These are phyloP conservation scores for Syncephalastrum monosporum DNA, from an alignment of 371 early-diverging fungal species.

Conservation along the genomic window DNA sequence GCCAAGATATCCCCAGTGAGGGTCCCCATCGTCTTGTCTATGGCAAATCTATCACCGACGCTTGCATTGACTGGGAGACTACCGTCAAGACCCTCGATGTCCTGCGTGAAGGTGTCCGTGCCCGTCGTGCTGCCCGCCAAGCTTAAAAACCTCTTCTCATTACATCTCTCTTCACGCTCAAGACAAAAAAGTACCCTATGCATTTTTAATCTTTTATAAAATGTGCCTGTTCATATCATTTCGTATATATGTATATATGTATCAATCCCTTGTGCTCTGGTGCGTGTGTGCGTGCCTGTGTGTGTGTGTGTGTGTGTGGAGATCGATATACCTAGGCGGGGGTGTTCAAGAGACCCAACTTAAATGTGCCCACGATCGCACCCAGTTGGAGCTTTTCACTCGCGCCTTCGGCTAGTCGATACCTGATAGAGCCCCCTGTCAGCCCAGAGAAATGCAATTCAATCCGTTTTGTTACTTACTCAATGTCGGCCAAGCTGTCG, in stretches of 20 bases:
- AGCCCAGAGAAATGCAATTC: background rate
- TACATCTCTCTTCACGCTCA: too few relatives aligned
- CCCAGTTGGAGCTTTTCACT: constrained; percentile 82
- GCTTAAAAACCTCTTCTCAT: background rate
- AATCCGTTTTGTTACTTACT: constrained; percentile 55
- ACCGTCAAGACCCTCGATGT: constrained; percentile 65
- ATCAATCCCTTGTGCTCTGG: too few relatives aligned
- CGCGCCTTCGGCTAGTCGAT: constrained; percentile 78
- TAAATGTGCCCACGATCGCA: constrained; percentile 79
- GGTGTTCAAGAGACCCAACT: constrained; percentile 38
- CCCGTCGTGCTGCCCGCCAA: constrained; percentile 52
- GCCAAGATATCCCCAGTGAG: constrained; percentile 65
- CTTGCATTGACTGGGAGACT: constrained; percentile 79
- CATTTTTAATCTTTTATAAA: too few relatives aligned
- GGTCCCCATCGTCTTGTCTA: constrained; percentile 57
- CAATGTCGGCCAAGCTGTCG: constrained; percentile 84
- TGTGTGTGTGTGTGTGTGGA: too few relatives aligned
- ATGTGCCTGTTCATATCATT: too few relatives aligned
- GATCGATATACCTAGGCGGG: too few relatives aligned
- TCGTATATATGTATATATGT: too few relatives aligned
- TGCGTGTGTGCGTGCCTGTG: too few relatives aligned
- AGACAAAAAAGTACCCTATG: too few relatives aligned
- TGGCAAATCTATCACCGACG: constrained; percentile 80
- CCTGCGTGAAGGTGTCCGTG: constrained; percentile 66
- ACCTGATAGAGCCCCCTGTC: constrained; percentile 33